phyloP scores from a whole-genome alignment of 768 basidiomycete species.

The Chalciporus piperatus region DNA sequence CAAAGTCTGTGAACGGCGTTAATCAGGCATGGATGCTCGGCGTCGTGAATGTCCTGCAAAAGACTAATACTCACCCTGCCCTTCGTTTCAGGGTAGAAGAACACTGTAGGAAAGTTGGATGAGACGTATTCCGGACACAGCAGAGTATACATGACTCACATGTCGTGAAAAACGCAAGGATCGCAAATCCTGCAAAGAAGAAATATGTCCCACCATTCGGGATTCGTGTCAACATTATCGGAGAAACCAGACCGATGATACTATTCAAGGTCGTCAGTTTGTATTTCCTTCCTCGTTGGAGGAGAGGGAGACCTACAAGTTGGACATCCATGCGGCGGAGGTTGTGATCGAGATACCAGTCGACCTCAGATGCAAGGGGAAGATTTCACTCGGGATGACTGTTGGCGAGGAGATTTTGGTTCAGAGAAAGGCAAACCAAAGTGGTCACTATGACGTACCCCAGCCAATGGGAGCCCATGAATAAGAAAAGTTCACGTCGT shows the following conservation, averaged over 20 bases:
- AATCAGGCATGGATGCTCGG: neutral
- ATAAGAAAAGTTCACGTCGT: conserved; percentile 35
- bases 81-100: conserved; percentile 32
- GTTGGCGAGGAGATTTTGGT: conserved; percentile 16
- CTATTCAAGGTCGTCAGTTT: conserved; percentile 7
- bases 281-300: neutral
- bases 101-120: conserved; percentile 10
- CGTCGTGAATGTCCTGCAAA: neutral
- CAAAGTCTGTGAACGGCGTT: conserved; percentile 22
- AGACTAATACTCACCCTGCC: conserved; percentile 31
- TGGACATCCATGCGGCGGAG: conserved; percentile 41
- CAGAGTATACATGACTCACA: conserved; percentile 14
- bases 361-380: conserved; percentile 40
- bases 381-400: conserved; percentile 41
- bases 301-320: conserved; percentile 24
- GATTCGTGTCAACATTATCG: conserved; percentile 22
- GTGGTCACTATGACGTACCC: conserved; percentile 11
- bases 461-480: conserved; percentile 34
- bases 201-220: conserved; percentile 26
- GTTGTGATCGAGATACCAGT: conserved; percentile 42
- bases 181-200: conserved; percentile 25
- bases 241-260: conserved; percentile 28
- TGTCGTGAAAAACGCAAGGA: conserved; percentile 29
- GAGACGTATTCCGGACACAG: neutral
- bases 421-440: neutral